Evolutionary conservation across 306 rosid species (phyloP), one percentile per base, ranked within the genome.

Genomic region (Prunus campanulata): DNA sequence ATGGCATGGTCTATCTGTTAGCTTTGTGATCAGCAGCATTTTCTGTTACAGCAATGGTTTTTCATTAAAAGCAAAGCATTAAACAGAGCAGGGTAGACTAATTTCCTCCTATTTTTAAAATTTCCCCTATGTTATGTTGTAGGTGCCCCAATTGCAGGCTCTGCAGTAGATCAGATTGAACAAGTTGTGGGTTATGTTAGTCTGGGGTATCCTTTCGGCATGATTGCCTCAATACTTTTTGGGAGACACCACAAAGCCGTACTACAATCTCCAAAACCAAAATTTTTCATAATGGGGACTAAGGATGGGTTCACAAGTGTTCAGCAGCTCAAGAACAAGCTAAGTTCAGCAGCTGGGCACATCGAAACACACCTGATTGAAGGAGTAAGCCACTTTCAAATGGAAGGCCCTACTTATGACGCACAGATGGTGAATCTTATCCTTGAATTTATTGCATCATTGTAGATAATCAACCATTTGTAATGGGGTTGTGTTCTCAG

Each of bases 141-240:
- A 96, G 99, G 99, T 25, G 97, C 97, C 5, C 99, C 97, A 16
- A 88, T 92, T 76, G 90, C 99, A 20, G 98, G 99, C n/a, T 91
- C 97, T 42, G 89, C 99, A 1, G 93, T 89, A 62, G 94, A 91
- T 87, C 87, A 89, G 85, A 80, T 92, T 14, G 90, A 91, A 47
- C 82, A 89, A 63, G 98, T 88, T 11, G 89, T 96, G 57, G 99
- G 90, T n/a, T 91, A 96, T 84, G 89, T 91, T 35, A 85, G 98
- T 80, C 84, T 96, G 63, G 99, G 99, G 13, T 96, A 92, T 79
- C 99, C 99, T 49, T 96, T 96, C n/a, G 99, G 99, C 77, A 73
- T 91, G 77, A 65, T 81, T 52, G 98, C 96, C 63, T 91, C 99
- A 0, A 85, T 96, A 76, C 97, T 96, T 35, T 96, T 96, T 19